These are phyloP conservation scores for Penicillium sp. DNA, from an alignment of 2,329 filamentous ascomycete species.

Conservation along the genomic window DNA sequence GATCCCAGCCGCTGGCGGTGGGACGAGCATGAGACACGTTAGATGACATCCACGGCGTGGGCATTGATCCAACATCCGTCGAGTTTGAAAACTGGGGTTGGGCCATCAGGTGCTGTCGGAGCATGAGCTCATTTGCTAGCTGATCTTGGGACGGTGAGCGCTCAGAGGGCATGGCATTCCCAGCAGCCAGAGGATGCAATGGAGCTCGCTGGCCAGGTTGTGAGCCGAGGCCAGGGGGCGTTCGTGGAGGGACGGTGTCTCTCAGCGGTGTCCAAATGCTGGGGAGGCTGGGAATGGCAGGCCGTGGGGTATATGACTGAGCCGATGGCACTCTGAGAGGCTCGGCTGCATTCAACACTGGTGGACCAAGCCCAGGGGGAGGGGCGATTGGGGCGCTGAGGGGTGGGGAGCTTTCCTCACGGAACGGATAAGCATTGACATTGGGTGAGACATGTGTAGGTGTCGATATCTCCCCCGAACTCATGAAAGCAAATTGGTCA, in stretches of 20 bases:
- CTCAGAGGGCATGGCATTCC: slow-evolving; percentile 14
- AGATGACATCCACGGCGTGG: slow-evolving; percentile 26
- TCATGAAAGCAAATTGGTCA: slow-evolving; percentile 30
- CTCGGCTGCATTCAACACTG: slow-evolving; percentile 20
- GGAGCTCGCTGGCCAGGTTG: slow-evolving; percentile 24
- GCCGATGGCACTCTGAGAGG: slow-evolving; percentile 23
- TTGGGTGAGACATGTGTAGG: slow-evolving; percentile 24
- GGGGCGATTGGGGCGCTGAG: slow-evolving; percentile 33
- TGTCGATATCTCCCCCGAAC: slow-evolving; percentile 23
- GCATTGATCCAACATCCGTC: slow-evolving; percentile 22
- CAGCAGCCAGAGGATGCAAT: slow-evolving; percentile 13
- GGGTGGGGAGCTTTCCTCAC: slow-evolving; percentile 22
- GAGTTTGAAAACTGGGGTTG: slow-evolving; percentile 25
- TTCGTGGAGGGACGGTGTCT: slow-evolving; percentile 40
- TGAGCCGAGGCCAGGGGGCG: slow-evolving; percentile 37
- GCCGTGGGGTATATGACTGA: slow-evolving; percentile 34
- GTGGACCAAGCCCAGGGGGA: slow-evolving; percentile 33
- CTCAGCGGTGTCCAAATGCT: slow-evolving; percentile 48
- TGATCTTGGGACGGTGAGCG: slow-evolving; percentile 27
- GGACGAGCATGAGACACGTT: slow-evolving; percentile 16
- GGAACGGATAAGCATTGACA: slow-evolving; percentile 21
- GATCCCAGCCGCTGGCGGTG: slow-evolving; percentile 26
- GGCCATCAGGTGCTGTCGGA: slow-evolving; percentile 28
- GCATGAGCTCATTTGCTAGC: slow-evolving; percentile 27
- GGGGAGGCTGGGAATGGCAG: slow-evolving; percentile 36